phyloP scores from a whole-genome alignment of 2,329 filamentous ascomycete species.

The Neospermospora avenae region DNA sequence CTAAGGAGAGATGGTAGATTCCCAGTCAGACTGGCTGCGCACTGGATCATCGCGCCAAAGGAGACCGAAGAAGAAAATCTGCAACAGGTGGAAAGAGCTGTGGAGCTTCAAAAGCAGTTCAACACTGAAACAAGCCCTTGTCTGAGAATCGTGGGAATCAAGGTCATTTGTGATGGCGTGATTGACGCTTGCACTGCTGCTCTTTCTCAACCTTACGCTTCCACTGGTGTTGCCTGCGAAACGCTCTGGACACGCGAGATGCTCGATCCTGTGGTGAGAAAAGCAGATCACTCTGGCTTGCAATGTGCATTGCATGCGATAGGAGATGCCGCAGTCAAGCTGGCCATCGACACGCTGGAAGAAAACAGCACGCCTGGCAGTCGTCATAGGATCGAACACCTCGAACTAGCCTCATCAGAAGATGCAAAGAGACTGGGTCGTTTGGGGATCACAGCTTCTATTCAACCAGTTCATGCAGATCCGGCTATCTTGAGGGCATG shows the following conservation, averaged over 20 bases:
- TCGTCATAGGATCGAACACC: conserved; percentile 62
- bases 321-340: conserved; percentile 55
- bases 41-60: conserved; percentile 54
- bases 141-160: conserved; percentile 56
- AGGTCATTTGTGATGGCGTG: conserved; percentile 63
- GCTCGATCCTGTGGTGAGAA: conserved; percentile 50
- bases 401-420: conserved; percentile 54
- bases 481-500: conserved; percentile 61
- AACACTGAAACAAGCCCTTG: conserved; percentile 44
- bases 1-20: conserved; percentile 32
- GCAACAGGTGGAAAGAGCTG: conserved; percentile 33
- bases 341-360: conserved; percentile 53
- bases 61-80: conserved; percentile 46
- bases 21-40: conserved; percentile 49
- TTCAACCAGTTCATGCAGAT: conserved; percentile 57
- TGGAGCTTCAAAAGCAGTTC: conserved; percentile 2
- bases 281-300: conserved; percentile 51
- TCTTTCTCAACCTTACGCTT: conserved; percentile 53
- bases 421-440: conserved; percentile 55
- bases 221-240: conserved; percentile 44
- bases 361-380: conserved; percentile 44
- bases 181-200: conserved; percentile 64
- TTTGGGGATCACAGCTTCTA: conserved; percentile 57
- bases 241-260: conserved; percentile 53
- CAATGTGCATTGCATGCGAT: conserved; percentile 65